phyloP scores from a whole-genome alignment of 2,329 filamentous ascomycete species.

The Sporothrix euskadiensis region DNA sequence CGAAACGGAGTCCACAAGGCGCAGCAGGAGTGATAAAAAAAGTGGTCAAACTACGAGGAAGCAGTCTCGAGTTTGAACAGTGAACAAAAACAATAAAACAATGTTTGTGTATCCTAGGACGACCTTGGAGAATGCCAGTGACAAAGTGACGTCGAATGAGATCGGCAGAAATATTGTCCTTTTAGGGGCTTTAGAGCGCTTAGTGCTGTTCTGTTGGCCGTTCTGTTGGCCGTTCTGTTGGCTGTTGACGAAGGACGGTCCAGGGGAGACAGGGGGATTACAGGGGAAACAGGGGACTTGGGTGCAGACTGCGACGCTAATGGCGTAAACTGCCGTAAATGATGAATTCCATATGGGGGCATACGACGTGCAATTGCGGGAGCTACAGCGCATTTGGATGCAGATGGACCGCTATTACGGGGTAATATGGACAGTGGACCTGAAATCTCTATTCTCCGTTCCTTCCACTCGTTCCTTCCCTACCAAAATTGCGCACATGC shows the following conservation, averaged over 20 bases:
- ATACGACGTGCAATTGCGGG: slow-evolving; percentile 4
- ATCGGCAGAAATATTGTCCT: neutral
- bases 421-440: neutral
- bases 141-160: neutral
- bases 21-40: neutral
- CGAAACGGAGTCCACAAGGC: neutral
- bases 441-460: neutral
- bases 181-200: neutral
- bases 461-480: neutral
- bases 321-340: slow-evolving; percentile 25
- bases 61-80: neutral
- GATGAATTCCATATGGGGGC: neutral
- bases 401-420: neutral
- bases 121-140: neutral
- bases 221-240: neutral
- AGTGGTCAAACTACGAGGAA: neutral
- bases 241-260: no score
- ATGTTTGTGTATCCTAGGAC: neutral
- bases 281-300: neutral
- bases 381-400: neutral
- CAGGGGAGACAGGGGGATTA: no score
- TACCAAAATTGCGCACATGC: slow-evolving; percentile 25
- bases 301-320: neutral
- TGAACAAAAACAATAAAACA: neutral
- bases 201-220: neutral